Percentiles rank a stretch among this genome's conserved stretches.
phyloP scores from a whole-genome alignment of 371 early-diverging fungal genomes.

The Mortierella sp. region DNA sequence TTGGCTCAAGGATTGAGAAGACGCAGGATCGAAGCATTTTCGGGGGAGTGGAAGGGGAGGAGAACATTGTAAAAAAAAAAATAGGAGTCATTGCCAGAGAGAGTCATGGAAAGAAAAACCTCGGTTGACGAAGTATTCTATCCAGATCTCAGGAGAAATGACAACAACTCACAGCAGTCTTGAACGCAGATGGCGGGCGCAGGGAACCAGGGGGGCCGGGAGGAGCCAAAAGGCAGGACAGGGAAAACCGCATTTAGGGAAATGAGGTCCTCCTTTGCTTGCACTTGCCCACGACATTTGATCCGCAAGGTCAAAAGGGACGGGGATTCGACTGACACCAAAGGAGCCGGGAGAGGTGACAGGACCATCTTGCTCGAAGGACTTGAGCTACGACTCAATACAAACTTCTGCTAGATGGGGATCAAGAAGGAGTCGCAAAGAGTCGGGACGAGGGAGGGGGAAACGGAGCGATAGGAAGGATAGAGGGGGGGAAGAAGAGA shows the following conservation, averaged over 20 bases:
- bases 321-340: neutral
- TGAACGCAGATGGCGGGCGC: neutral
- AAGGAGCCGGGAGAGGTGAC: neutral
- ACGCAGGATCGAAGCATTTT: too few relatives aligned
- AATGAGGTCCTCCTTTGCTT: too few relatives aligned
- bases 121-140: constrained; percentile 50
- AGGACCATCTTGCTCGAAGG: constrained; percentile 15
- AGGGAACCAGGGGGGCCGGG: neutral
- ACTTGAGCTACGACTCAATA: constrained; percentile 1
- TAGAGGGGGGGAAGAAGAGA: constrained; percentile 16
- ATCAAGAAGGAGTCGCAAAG: neutral
- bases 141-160: constrained; percentile 31
- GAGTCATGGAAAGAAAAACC: constrained; percentile 14
- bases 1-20: too few relatives aligned
- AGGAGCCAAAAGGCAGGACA: too few relatives aligned
- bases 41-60: neutral
- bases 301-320: neutral
- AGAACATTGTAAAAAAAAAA: constrained; percentile 1
- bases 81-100: constrained; percentile 39
- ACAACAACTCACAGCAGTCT: constrained; percentile 43
- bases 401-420: neutral
- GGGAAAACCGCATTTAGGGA: too few relatives aligned
- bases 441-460: neutral
- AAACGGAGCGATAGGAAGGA: neutral
- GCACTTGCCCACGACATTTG: too few relatives aligned